Evolutionary conservation across 2,329 filamentous ascomycete species (phyloP).

Genomic region (Paecilomyces fulvus): DNA sequence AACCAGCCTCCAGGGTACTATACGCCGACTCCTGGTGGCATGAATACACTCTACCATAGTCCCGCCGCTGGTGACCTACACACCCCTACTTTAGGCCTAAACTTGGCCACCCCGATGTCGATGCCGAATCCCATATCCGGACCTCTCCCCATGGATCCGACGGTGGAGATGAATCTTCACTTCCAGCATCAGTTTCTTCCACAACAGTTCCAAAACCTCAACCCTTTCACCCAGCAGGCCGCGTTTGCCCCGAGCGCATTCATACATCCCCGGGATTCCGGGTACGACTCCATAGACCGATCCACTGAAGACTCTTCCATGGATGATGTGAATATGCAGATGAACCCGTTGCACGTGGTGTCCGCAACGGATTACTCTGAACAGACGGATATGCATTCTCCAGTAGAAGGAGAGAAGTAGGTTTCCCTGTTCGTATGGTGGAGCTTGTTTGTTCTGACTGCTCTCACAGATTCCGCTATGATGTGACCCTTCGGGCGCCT

Average conservation of each 20-base stretch:
- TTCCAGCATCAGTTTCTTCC: conserved; percentile 53
- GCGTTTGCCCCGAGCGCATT: conserved; percentile 72
- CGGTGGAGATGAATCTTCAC: conserved; percentile 60
- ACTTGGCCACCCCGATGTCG: conserved; percentile 72
- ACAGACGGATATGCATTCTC: conserved; percentile 16
- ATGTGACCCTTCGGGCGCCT: conserved; percentile 81
- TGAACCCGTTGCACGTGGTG: conserved; percentile 43
- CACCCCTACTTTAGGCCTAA: conserved; percentile 66
- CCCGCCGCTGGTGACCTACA: conserved; percentile 83
- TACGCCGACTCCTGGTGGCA: conserved; percentile 74
- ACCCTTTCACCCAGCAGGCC: conserved; percentile 57
- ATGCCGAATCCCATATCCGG: conserved; percentile 62
- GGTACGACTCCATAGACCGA: conserved; percentile 71
- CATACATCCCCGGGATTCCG: conserved; percentile 66
- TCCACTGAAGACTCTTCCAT: conserved; percentile 58
- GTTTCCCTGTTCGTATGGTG: conserved; percentile 20
- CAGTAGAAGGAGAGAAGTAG: conserved; percentile 46
- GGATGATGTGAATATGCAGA: conserved; percentile 44
- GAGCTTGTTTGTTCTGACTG: conserved; percentile 2
- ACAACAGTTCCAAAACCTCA: conserved; percentile 58
- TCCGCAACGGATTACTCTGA: conserved; percentile 21
- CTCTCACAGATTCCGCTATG: conserved; percentile 64
- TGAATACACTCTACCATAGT: conserved; percentile 67
- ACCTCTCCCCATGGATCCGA: conserved; percentile 50
- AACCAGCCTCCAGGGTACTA: conserved; percentile 79